These are phyloP conservation scores for Lepidopterella palustris DNA, from an alignment of 495 filamentous ascomycete species.

Conservation along the genomic window DNA sequence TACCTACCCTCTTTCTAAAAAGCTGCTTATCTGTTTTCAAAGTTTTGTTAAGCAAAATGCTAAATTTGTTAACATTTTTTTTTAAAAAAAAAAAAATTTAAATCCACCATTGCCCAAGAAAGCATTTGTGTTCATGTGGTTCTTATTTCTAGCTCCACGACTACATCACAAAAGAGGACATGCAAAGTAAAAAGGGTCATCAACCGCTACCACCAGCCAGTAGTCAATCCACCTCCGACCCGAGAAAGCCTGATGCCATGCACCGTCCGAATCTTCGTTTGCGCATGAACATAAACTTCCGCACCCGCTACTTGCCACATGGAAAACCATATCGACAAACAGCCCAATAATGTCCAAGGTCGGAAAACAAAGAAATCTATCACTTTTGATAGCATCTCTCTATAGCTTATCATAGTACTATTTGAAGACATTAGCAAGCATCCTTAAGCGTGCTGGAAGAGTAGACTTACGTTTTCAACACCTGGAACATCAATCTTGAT, in stretches of 20 bases:
- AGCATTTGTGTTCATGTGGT: constrained; percentile 19
- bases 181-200: constrained; percentile 22
- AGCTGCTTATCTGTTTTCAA: too few species aligned
- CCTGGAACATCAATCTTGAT: constrained; percentile 89
- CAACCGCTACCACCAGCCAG: constrained; percentile 4
- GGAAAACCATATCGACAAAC: constrained; percentile 14
- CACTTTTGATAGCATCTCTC: constrained; percentile 29
- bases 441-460: neutral
- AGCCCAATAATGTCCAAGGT: constrained; percentile 16
- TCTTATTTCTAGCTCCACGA: constrained; percentile 20
- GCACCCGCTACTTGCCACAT: constrained; percentile 7
- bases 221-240: constrained; percentile 1
- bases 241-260: constrained; percentile 11
- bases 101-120: too few species aligned
- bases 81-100: too few species aligned
- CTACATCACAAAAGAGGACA: constrained; percentile 27
- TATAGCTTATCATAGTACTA: constrained; percentile 99
- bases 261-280: constrained; percentile 17
- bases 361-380: constrained; percentile 30
- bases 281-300: constrained; percentile 13
- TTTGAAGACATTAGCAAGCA: constrained; percentile 46
- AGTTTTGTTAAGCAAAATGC: too few species aligned
- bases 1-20: too few species aligned
- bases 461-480: constrained; percentile 80
- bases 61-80: too few species aligned